Percentiles rank a stretch among this genome's conserved stretches.
These are phyloP conservation scores for Mycena latifolia DNA, from an alignment of 768 basidiomycete genomes.

Conservation along the genomic window DNA sequence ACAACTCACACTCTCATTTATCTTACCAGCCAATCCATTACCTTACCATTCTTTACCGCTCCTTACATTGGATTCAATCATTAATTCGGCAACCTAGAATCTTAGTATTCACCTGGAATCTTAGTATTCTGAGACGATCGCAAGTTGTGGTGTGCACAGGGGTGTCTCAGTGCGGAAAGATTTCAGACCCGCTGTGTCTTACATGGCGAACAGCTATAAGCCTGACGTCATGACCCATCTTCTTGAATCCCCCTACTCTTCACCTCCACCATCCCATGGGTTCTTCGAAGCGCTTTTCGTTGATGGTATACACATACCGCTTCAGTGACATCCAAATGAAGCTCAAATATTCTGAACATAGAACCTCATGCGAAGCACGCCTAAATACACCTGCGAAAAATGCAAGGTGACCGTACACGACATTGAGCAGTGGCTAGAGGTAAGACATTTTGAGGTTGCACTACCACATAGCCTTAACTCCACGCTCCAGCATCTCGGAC, in stretches of 20 bases:
- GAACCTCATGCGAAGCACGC: constrained; percentile 21
- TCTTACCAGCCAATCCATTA: no score
- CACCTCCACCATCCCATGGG: neutral
- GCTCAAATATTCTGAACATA: neutral
- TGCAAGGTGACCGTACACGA: constrained; percentile 25
- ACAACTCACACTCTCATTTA: no score
- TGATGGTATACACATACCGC: constrained; percentile 10
- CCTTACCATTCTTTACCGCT: no score
- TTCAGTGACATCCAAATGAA: no score
- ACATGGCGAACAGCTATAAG: neutral
- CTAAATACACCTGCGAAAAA: constrained; percentile 28
- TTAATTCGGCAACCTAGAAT: no score
- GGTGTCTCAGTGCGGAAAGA: constrained; percentile 1
- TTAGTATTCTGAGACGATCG: neutral
- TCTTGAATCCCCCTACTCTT: neutral
- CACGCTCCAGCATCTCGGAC: constrained; percentile 21
- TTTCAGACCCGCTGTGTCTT: constrained; percentile 11
- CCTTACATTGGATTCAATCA: no score
- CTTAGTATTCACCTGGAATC: no score
- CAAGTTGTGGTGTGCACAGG: neutral
- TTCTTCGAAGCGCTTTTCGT: constrained; percentile 17
- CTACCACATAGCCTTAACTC: neutral
- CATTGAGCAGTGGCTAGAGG: constrained; percentile 22
- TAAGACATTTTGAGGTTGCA: neutral
- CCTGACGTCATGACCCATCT: neutral